Base-by-base conservation (phyloP, 257 asterid species). In the Capsicum pubescens region DNA sequence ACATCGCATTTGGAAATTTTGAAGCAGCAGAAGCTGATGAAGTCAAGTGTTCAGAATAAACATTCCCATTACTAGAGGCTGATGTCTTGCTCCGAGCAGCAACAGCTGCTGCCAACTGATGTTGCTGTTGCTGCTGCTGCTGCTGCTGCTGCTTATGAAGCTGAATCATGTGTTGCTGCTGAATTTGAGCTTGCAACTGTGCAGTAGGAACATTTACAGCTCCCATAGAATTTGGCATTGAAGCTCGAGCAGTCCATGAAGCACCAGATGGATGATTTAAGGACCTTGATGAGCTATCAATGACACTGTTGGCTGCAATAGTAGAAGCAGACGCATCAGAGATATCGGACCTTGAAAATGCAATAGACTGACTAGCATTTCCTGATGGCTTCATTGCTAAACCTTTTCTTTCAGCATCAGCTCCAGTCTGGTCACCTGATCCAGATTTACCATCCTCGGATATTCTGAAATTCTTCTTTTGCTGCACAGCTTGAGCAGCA, bases 381-480 rank as follows among this genome's bases (percentile, higher is more conserved):
- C 86, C 88, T 3, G 86, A 69, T 17, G 90, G 83, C 88, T 91
- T 94, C 39, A 90, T 94, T 0, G 86, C 50, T 35, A 83, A 80
- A 78, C 82, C 88, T 85, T 93, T 94, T 64, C 98, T 81, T 76
- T 95, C 98, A 35, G 91, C 97, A 52, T 90, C 98, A 19, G 87
- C 71, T 55, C 90, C 70, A 5, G 67, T 44, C 8, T 95, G 88
- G 85, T 91, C 96, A 19, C 80, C 87, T 12, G 88, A 91, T 36
- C 92, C 95, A 0, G 90, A 79, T 89, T 92, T 93, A 76, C 87
- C 86, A 57, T 94, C 95, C 81, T 93, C 99, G 0, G 92, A 86
- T 7, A 88, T 72, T 84, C 98, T 90, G 77, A 88, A 92, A 82
- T 84, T 91, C 86, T 90, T 91, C 79, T 91, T 88, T 82, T 91